These are phyloP conservation scores for Sanghuangporus weigelae DNA, from an alignment of 1,284 basidiomycete species.

Conservation along the genomic window DNA sequence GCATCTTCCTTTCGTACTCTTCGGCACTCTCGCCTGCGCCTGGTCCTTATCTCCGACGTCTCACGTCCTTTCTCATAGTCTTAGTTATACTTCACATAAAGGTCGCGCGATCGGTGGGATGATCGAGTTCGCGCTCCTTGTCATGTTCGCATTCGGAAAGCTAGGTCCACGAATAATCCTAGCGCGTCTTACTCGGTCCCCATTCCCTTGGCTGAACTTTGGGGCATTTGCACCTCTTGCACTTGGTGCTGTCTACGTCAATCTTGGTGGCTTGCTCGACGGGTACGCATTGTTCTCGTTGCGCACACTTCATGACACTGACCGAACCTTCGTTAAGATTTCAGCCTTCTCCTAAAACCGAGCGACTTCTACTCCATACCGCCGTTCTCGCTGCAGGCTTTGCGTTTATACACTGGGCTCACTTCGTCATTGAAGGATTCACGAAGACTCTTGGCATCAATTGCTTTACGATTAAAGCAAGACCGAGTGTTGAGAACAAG, in stretches of 20 bases:
- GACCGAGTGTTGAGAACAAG: slow-evolving; percentile 6
- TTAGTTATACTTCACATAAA: not conserved
- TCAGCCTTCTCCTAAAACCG: slow-evolving; percentile 1
- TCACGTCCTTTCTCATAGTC: slow-evolving; percentile 11
- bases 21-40: slow-evolving; percentile 16
- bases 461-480: slow-evolving; percentile 18
- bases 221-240: slow-evolving; percentile 20
- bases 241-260: slow-evolving; percentile 19
- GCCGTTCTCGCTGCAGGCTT: slow-evolving; percentile 16
- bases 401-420: slow-evolving; percentile 20
- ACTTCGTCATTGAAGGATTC: slow-evolving; percentile 18
- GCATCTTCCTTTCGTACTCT: slow-evolving; percentile 20
- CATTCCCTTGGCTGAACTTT: slow-evolving; percentile 21
- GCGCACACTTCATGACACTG: not conserved
- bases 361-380: slow-evolving; percentile 17
- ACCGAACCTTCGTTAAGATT: slow-evolving; percentile 2
- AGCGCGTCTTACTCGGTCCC: slow-evolving; percentile 19
- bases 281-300: not conserved
- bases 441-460: slow-evolving; percentile 17
- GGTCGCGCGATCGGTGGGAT: slow-evolving; percentile 14
- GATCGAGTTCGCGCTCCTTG: slow-evolving; percentile 20
- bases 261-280: slow-evolving; percentile 13
- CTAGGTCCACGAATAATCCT: slow-evolving; percentile 23
- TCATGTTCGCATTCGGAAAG: slow-evolving; percentile 23
- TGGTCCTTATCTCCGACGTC: slow-evolving; percentile 22